Conservation (phyloP, 352 stramenopile species). For the Globisporangium emineosum region DNA sequence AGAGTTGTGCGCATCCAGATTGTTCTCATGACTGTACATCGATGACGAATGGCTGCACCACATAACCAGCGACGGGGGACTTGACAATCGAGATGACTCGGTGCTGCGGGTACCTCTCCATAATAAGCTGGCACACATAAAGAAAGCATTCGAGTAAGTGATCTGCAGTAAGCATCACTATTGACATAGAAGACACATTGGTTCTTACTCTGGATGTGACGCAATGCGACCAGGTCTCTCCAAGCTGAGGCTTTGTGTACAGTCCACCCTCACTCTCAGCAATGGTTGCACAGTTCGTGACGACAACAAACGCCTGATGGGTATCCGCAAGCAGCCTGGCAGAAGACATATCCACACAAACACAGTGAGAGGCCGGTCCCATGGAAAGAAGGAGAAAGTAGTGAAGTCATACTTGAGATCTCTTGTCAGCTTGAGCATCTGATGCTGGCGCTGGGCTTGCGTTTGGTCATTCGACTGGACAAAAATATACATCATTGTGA, state of each 20-base stretch:
- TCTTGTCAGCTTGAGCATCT: constrained; percentile 44
- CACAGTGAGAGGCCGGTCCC: neutral
- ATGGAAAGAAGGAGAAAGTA: neutral
- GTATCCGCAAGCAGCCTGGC: constrained; percentile 59
- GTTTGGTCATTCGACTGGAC: constrained; percentile 35
- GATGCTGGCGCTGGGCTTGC: constrained; percentile 38
- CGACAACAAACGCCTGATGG: constrained; percentile 56
- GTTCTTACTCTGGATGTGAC: constrained; percentile 51
- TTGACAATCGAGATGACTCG: constrained; percentile 64
- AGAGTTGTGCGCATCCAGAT: too few relatives aligned
- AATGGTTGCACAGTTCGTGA: constrained; percentile 65
- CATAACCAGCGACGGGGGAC: constrained; percentile 46
- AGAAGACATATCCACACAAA: neutral
- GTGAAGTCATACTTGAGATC: constrained; percentile 46
- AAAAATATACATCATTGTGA: neutral
- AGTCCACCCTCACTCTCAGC: constrained; percentile 32
- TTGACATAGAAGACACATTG: neutral
- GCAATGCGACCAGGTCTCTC: constrained; percentile 67
- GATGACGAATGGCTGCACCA: constrained; percentile 65
- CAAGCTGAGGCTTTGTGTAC: constrained; percentile 62
- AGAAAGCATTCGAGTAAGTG: constrained; percentile 3
- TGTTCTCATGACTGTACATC: constrained; percentile 29
- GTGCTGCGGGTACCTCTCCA: constrained; percentile 51
- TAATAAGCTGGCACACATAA: constrained; percentile 37
- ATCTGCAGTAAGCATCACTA: neutral